A percentile compares a stretch with the other conserved stretches of the same genome.
phyloP scores from a whole-genome alignment of 495 filamentous ascomycete species.

The Neurospora intermedia region DNA sequence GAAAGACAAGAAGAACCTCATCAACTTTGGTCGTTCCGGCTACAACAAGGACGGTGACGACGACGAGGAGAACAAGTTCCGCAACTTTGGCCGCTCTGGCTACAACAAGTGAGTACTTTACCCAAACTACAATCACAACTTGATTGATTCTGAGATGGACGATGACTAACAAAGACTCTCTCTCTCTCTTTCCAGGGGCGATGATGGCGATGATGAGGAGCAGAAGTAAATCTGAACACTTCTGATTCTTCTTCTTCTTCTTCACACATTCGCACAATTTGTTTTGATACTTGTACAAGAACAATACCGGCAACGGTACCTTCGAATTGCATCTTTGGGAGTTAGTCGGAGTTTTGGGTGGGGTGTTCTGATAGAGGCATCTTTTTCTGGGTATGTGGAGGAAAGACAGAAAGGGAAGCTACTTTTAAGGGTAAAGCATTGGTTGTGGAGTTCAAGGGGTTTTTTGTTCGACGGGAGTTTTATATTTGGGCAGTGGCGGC shows the following conservation, averaged over 20 bases:
- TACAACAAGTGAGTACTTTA: conserved; percentile 31
- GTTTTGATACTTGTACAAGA: neutral
- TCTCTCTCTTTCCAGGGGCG: conserved; percentile 34
- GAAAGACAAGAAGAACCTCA: neutral
- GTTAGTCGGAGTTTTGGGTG: neutral
- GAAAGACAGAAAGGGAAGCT: neutral
- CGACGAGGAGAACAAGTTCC: conserved; percentile 27
- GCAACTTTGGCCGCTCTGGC: conserved; percentile 33
- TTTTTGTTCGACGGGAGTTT: neutral
- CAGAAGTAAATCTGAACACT: conserved; percentile 11
- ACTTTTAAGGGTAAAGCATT: neutral
- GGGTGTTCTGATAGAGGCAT: neutral
- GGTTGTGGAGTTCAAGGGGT: neutral
- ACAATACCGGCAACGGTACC: neutral
- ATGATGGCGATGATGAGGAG: conserved; percentile 22
- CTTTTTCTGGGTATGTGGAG: neutral
- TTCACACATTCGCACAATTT: neutral
- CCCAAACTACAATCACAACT: neutral
- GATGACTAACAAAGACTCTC: conserved; percentile 40
- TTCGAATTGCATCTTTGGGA: neutral
- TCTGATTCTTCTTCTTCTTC: too few species aligned
- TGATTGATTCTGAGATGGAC: neutral
- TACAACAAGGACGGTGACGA: conserved; percentile 27
- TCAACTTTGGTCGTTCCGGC: conserved; percentile 8
- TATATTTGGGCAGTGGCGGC: neutral